Evolutionary conservation across 2,329 filamentous ascomycete genomes (phyloP), one percentile per base, ranked within the genome.

Genomic region (Hymenoscyphus occultus): DNA sequence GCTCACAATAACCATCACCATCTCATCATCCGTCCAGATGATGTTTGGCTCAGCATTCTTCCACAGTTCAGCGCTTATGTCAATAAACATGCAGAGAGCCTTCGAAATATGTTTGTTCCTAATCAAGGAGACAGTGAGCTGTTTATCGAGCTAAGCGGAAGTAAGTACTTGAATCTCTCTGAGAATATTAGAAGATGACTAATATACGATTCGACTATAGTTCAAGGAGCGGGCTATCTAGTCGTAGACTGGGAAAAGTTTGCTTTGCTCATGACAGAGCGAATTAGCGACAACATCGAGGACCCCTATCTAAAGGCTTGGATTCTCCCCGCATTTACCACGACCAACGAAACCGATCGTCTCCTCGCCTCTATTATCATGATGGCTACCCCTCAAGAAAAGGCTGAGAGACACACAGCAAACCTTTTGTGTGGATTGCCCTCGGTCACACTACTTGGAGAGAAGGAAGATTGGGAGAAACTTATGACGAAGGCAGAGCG

Each of bases 251-350:
- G 70, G 48, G 76, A 76, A 2, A 68, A 64, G 9, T 59, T 82
- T 19, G 73, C 77, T 0, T 58, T 65, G 10, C 42, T 70, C 4
- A 80, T 84, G 76, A 75, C 58, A 1, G 60, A 73, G 2, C 31
- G 77, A 19, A 78, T 85, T 14, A 65, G 78, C 32, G 61, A 78
- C 31, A 78, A 80, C 40, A 69, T 85, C 35, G 69, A 75, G 0
- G 80, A 83, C 64, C 71, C 76, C 0, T 72, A 72, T 0, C 69
- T 85, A 3, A 73, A 75, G 2, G 69, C 74, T 1, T 86, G 82
- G 82, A 76, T 86, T n/a, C 76, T 84, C 68, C 84, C 83, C 0
- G 66, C 72, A 1, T 86, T 86, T 68, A 79, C 75, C 3, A 87
- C 84, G 0, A 85, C 83, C 0, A 81, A 77, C 0, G 65, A 76